phyloP scores from a whole-genome alignment of 257 asterid species.

The Solanum paucissectum region DNA sequence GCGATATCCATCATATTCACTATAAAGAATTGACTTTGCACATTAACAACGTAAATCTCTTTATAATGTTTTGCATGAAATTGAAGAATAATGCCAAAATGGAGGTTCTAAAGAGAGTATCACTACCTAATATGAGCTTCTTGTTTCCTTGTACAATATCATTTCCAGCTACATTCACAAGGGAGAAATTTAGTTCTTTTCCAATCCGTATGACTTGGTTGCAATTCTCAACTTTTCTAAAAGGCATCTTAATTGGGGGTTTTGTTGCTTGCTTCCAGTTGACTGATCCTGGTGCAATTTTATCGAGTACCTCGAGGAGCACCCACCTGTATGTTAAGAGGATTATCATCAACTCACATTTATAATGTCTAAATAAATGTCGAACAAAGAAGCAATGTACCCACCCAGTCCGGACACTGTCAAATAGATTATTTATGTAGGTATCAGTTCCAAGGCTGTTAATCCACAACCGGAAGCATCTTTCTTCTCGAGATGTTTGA shows the following conservation, averaged over 20 bases:
- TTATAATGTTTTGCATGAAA: neutral
- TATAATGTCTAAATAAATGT: neutral
- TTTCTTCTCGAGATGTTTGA: conserved; percentile 89
- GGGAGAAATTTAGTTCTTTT: conserved; percentile 69
- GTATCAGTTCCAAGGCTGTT: conserved; percentile 87
- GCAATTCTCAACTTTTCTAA: conserved; percentile 80
- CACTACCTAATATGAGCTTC: conserved; percentile 74
- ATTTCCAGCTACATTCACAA: conserved; percentile 87
- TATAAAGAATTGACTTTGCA: neutral
- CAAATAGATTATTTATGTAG: conserved; percentile 65
- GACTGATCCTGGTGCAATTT: conserved; percentile 56
- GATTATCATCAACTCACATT: conserved; percentile 1
- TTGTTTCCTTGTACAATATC: conserved; percentile 92
- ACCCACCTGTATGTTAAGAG: conserved; percentile 52
- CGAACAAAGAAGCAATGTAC: conserved; percentile 11
- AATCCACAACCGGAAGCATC: conserved; percentile 93
- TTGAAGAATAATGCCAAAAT: neutral
- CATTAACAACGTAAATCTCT: neutral
- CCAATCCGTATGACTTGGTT: conserved; percentile 83
- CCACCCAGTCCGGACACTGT: conserved; percentile 78
- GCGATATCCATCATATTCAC: neutral
- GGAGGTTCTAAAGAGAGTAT: neutral
- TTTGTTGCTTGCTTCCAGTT: conserved; percentile 78
- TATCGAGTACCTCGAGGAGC: conserved; percentile 68
- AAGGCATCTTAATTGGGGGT: conserved; percentile 87